Evolutionary conservation across 2,329 filamentous ascomycete genomes (phyloP), one percentile per base, ranked within the genome.

Genomic region (Elsinoe ampelina): DNA sequence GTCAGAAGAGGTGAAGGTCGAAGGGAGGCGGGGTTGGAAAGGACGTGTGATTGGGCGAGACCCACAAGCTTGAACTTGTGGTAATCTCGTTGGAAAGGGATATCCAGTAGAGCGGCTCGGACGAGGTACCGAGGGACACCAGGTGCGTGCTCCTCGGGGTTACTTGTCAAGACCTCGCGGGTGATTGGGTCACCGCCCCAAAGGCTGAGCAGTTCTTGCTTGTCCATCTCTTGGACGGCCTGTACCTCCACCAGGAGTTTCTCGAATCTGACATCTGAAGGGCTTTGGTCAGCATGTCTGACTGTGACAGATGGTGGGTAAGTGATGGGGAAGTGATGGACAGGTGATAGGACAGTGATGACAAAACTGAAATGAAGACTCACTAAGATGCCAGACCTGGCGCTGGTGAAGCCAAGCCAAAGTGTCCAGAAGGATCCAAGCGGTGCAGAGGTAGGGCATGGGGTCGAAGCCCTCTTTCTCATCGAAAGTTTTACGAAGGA

Each of bases 391-490:
- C 41, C 41, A 45, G 15, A 45, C 41, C 12, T 45, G 12, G n/a
- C 10, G 12, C n/a, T 13, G 12, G 71, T 97, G 92, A 34, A 98
- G 80, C 70, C 97, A 97, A 71, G 97, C 93, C 61, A 98, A 78
- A 39, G 93, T 93, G 22, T 97, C 82, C 26, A 30, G 26, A 30
- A 30, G 26, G 26, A 30, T 30, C 26, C 26, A 30, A 30, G 26
- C 26, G 8, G 26, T 30, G 26, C 26, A 30, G 48, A 98, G 79
- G 5, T 97, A 92, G 74, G 97, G 92, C 73, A 97, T 97, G 20
- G 92, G 43, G 92, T 93, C 58, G 97, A 96, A 51, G 92, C 92
- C 58, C 92, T 83, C 71, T 97, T 92, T 70, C 96, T 96, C 91
- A 15, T 17, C 41, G 81, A 97, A 97, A 78, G 97, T 96, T 68